phyloP scores from a whole-genome alignment of 306 rosid species.

The Erythrophleum fordii region DNA sequence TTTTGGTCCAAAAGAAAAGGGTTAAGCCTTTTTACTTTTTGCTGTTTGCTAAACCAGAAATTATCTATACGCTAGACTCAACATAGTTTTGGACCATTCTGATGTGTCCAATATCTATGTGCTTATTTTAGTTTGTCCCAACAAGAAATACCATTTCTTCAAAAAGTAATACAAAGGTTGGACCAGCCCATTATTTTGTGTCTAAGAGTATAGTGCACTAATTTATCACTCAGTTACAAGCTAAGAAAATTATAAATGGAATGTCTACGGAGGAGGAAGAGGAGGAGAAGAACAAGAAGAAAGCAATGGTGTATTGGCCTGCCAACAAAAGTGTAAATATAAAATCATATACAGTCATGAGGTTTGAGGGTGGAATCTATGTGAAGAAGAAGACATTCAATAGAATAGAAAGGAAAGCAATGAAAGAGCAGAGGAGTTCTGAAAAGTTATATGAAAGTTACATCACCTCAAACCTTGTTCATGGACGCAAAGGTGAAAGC shows the following conservation, averaged over 20 bases:
- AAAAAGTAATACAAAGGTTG: background rate
- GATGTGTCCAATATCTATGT: no score
- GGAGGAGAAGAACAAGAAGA: no score
- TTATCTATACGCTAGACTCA: background rate
- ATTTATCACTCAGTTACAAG: background rate
- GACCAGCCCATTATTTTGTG: background rate
- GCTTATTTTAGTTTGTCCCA: no score
- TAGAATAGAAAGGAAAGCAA: background rate
- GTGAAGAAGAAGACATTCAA: conserved; percentile 8
- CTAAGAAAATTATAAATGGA: background rate
- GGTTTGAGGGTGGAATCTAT: conserved; percentile 8
- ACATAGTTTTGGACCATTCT: background rate
- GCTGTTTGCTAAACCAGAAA: background rate
- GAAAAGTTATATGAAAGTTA: conserved; percentile 31
- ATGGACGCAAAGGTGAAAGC: conserved; percentile 17
- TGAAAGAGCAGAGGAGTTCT: background rate
- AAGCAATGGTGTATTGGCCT: no score
- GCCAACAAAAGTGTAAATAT: no score
- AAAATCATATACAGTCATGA: background rate
- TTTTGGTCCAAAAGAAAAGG: background rate
- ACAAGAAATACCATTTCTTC: no score
- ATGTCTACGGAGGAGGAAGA: background rate
- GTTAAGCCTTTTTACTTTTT: background rate
- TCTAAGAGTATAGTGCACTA: background rate
- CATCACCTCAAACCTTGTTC: background rate